Base-by-base conservation (phyloP, 305 asterid genomes). In the Solanum aculeatissimum region DNA sequence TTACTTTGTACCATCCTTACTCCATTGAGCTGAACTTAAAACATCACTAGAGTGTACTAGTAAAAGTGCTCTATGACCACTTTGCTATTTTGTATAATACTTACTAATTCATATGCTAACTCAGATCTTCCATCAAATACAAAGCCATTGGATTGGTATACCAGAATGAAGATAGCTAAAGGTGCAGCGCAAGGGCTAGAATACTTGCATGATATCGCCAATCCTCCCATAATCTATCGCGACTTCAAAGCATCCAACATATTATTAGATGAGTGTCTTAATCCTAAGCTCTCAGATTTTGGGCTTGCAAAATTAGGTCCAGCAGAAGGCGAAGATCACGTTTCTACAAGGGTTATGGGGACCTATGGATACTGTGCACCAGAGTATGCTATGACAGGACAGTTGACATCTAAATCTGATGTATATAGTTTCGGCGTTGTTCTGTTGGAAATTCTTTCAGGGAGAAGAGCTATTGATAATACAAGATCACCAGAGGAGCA, bases 311-410 rank as follows among this genome's bases (percentile, higher is more conserved):
- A 92, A 87, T 43, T 95, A 82, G 97, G 98, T 51, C 96, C 96
- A 7, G 87, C 89, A 0, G 93, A 89, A 5, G 97, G 87, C 12
- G 87, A 91, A 54, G 95, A 93, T 80, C 91, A 90, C 54, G 95
- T 89, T 40, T 90, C 98, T 7, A 93, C 98, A 1, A 89, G 98
- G 86, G 94, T 95, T 70, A 95, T 96, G 97, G 98, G 94, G 27
- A 96, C 94, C 10, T 96, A 94, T 15, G 99, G 99, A 19, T 93
- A 96, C 83, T 93, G 97, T 42, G 97, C 99, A 32, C 99, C 99
- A 4, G 99, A 96, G 92, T 95, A 96, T 49, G 95, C 95, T 12
- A 89, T 80, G 88, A 90, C 96, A 6, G 99, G 95, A 27, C 92
- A 95, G 80, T 84, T 96, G 55, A 93, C 98, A 6, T 87, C 94